Conservation (phyloP, 768 basidiomycete species). For the Multifurca ochricompacta region DNA sequence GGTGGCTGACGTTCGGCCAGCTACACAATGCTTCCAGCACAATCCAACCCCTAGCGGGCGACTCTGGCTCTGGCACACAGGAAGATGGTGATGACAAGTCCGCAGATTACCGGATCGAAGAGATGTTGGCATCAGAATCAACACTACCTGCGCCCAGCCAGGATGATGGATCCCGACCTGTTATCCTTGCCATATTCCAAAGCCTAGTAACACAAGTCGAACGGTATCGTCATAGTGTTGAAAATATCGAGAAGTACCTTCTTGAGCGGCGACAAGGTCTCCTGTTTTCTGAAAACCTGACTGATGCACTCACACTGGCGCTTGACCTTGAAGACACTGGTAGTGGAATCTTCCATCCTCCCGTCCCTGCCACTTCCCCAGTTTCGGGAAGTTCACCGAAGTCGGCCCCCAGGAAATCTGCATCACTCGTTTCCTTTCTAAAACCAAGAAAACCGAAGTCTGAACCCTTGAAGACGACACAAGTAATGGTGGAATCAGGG, state of each 20-base stretch:
- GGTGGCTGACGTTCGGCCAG: slow-evolving; percentile 74
- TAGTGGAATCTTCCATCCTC: slow-evolving; percentile 20
- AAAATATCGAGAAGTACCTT: slow-evolving; percentile 78
- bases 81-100: slow-evolving; percentile 75
- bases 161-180: slow-evolving; percentile 66
- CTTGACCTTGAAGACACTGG: slow-evolving; percentile 51
- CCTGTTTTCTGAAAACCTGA: slow-evolving; percentile 85
- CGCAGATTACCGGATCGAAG: slow-evolving; percentile 66
- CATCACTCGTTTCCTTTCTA: slow-evolving; percentile 67
- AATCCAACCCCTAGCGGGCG: slow-evolving; percentile 18
- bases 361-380: slow-evolving; percentile 25
- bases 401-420: slow-evolving; percentile 43
- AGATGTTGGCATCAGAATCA: slow-evolving; percentile 50
- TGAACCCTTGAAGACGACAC: slow-evolving; percentile 24
- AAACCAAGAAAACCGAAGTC: slow-evolving; percentile 66
- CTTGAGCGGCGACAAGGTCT: slow-evolving; percentile 82
- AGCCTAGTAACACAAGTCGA: slow-evolving; percentile 77
- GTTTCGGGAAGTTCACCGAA: slow-evolving; percentile 37
- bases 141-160: slow-evolving; percentile 55
- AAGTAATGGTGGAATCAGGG: slow-evolving; percentile 32
- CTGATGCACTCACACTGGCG: slow-evolving; percentile 73
- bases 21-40: slow-evolving; percentile 30
- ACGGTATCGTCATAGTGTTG: slow-evolving; percentile 63
- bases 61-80: slow-evolving; percentile 21
- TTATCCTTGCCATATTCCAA: slow-evolving; percentile 74